These are phyloP conservation scores for Vairimorpha ceranae DNA, from an alignment of 371 early-diverging fungal species.

Conservation along the genomic window DNA sequence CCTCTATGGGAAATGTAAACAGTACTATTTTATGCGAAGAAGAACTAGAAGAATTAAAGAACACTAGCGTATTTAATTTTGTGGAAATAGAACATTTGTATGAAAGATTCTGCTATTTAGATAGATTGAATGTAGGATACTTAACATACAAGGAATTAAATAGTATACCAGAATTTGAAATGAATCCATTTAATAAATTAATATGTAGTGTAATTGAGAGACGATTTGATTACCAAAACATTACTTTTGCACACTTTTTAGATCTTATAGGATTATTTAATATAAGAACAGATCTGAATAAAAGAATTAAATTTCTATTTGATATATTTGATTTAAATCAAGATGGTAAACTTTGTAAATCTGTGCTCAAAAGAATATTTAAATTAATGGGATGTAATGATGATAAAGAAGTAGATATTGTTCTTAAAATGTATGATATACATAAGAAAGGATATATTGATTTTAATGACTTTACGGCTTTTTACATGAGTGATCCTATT, in stretches of 20 bases:
- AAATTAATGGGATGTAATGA: slow-evolving; percentile 34
- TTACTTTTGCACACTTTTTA: slow-evolving; percentile 54
- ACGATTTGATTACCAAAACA: slow-evolving; percentile 46
- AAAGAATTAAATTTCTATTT: slow-evolving; percentile 53
- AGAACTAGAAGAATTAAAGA: slow-evolving; percentile 52
- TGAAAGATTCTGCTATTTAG: slow-evolving; percentile 54
- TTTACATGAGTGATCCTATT: slow-evolving; percentile 38
- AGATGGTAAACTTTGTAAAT: slow-evolving; percentile 43
- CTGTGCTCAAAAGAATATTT: slow-evolving; percentile 38
- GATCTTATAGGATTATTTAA: slow-evolving; percentile 51
- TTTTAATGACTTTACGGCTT: slow-evolving; percentile 46
- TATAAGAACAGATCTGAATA: slow-evolving; percentile 25
- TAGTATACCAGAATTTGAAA: slow-evolving; percentile 56
- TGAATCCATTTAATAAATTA: slow-evolving; percentile 54
- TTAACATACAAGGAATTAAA: slow-evolving; percentile 53
- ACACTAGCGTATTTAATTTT: slow-evolving; percentile 36
- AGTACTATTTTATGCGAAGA: slow-evolving; percentile 45
- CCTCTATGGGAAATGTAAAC: slow-evolving; percentile 40
- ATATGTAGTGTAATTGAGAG: slow-evolving; percentile 50
- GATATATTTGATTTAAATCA: slow-evolving; percentile 52
- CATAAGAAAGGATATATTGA: slow-evolving; percentile 52
- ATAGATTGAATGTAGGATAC: slow-evolving; percentile 40
- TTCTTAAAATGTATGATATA: slow-evolving; percentile 49
- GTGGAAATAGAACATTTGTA: slow-evolving; percentile 52
- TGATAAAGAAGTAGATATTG: slow-evolving; percentile 26